Conservation (phyloP, 768 basidiomycete genomes). For the Russula olivacea region DNA sequence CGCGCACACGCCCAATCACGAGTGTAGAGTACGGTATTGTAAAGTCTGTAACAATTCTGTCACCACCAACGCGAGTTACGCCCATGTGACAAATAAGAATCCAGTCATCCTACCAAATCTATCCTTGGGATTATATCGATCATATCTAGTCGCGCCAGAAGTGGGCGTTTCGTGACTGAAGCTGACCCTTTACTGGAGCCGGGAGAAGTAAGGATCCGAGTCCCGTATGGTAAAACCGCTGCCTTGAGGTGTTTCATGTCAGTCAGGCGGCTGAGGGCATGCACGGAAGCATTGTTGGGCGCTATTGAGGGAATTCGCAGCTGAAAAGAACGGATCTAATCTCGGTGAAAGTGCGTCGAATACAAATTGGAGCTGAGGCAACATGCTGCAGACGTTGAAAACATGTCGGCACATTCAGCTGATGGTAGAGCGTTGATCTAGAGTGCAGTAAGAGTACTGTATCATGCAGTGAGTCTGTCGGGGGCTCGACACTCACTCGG, state of each 20-base stretch:
- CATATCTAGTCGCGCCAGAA: conserved; percentile 15
- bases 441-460: too few relatives aligned
- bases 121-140: conserved; percentile 7
- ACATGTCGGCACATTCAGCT: too few relatives aligned
- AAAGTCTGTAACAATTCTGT: not conserved
- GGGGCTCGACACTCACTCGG: too few relatives aligned
- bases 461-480: too few relatives aligned
- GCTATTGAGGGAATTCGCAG: not conserved
- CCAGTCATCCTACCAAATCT: not conserved
- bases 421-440: too few relatives aligned
- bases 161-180: conserved; percentile 11
- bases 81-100: conserved; percentile 9
- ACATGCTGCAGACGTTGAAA: too few relatives aligned
- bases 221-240: not conserved
- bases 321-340: not conserved
- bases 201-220: not conserved
- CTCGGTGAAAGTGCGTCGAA: too few relatives aligned
- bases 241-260: conserved; percentile 10
- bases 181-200: conserved; percentile 6
- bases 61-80: conserved; percentile 4
- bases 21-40: too few relatives aligned
- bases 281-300: conserved; percentile 12
- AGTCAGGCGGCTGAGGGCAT: conserved; percentile 2
- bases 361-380: too few relatives aligned
- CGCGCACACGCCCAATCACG: too few relatives aligned